Evolutionary conservation across 441 rosid species (phyloP).

Genomic region (Populus hybrid): DNA sequence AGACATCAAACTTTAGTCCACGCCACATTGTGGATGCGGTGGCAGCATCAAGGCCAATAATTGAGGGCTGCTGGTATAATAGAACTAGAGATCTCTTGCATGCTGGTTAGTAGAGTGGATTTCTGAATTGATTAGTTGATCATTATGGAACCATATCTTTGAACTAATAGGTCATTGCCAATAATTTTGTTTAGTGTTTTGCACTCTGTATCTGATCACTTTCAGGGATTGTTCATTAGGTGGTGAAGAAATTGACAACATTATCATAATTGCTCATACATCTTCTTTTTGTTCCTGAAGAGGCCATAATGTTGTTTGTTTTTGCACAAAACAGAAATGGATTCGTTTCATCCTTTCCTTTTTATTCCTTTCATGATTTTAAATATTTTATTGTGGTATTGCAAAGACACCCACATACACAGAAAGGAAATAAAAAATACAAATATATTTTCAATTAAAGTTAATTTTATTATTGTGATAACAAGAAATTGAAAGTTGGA

Average conservation of each 20-base stretch:
- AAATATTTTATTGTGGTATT: neutral
- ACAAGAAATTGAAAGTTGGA: neutral
- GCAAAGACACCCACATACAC: neutral
- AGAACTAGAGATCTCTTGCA: neutral
- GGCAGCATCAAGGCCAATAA: neutral
- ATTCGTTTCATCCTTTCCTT: neutral
- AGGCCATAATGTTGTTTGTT: neutral
- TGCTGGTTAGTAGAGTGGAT: neutral
- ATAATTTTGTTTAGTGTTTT: neutral
- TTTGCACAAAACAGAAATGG: neutral
- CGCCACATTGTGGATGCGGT: neutral
- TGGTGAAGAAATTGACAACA: neutral
- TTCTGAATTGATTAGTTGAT: neutral
- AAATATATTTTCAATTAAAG: neutral
- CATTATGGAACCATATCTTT: neutral
- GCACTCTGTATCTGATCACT: neutral
- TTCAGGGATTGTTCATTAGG: neutral
- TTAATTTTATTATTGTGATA: constrained; percentile 1
- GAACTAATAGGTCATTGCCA: neutral
- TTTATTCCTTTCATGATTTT: neutral
- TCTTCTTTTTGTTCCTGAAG: neutral
- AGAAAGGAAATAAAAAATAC: neutral
- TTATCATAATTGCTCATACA: neutral
- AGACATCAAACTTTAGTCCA: neutral
- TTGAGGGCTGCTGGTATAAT: neutral